phyloP scores from a whole-genome alignment of 1,284 basidiomycete genomes.

The Ceratobasidium sp. region DNA sequence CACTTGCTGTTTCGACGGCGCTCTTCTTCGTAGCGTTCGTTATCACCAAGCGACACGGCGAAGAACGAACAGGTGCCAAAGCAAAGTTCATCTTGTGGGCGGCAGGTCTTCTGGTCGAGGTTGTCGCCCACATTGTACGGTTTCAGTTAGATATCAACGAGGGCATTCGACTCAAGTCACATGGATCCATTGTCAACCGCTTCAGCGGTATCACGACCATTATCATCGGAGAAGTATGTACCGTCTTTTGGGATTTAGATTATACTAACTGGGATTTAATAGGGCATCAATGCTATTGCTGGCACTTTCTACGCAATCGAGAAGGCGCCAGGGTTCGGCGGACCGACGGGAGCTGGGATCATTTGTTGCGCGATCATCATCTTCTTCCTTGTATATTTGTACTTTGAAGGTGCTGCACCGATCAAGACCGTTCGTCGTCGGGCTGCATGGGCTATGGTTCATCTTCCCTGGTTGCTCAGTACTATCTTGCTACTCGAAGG shows the following conservation, averaged over 20 bases:
- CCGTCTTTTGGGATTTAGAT: neutral
- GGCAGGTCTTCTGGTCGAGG: slow-evolving; percentile 1
- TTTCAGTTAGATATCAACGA: slow-evolving; percentile 27
- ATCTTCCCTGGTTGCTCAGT: slow-evolving; percentile 33
- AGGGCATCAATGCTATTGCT: slow-evolving; percentile 45
- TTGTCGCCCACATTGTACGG: slow-evolving; percentile 12
- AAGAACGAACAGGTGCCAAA: neutral
- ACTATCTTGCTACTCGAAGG: slow-evolving; percentile 29
- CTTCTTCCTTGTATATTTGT: slow-evolving; percentile 31
- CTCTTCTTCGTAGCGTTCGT: slow-evolving; percentile 17
- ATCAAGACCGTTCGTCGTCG: neutral
- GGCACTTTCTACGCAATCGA: slow-evolving; percentile 30
- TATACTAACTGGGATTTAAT: neutral
- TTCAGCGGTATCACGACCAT: slow-evolving; percentile 34
- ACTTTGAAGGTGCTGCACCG: slow-evolving; percentile 34
- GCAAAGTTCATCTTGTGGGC: slow-evolving; percentile 28
- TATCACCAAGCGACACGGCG: neutral
- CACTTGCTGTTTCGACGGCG: slow-evolving; percentile 10
- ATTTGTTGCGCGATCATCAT: slow-evolving; percentile 13
- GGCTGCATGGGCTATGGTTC: slow-evolving; percentile 17
- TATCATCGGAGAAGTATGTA: slow-evolving; percentile 35
- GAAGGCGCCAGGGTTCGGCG: slow-evolving; percentile 21
- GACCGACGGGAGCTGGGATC: slow-evolving; percentile 10
- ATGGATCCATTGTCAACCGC: slow-evolving; percentile 28
- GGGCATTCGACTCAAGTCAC: slow-evolving; percentile 19